phyloP scores from a whole-genome alignment of 768 basidiomycete species.

The Hydnomerulius pinastri region DNA sequence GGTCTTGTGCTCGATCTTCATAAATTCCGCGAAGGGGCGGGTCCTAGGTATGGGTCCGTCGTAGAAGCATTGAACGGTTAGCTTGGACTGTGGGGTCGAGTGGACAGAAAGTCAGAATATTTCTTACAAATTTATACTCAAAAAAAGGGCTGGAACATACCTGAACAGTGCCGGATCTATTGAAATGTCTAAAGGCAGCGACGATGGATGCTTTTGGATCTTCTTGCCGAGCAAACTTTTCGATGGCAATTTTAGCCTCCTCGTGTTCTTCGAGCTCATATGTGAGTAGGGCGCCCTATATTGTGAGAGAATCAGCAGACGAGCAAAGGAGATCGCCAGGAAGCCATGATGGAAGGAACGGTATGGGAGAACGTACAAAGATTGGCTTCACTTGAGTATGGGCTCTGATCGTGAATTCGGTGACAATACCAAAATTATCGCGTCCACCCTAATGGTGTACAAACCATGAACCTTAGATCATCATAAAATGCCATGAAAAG shows the following conservation, averaged over 20 bases:
- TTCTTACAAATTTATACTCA: no score
- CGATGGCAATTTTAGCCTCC: conserved; percentile 5
- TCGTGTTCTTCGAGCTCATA: conserved; percentile 1
- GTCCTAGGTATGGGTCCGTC: conserved; percentile 4
- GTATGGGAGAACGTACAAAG: conserved; percentile 4
- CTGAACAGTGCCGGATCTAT: neutral
- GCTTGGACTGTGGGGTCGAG: neutral
- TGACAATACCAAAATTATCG: conserved; percentile 33
- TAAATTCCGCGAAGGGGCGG: conserved; percentile 1
- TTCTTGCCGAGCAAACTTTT: neutral
- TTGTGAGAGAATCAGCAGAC: neutral
- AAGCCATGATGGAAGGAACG: neutral
- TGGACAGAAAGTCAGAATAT: neutral
- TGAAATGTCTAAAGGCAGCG: conserved; percentile 6
- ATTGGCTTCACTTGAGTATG: conserved; percentile 13
- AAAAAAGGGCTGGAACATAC: conserved; percentile 1
- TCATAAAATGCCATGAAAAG: no score
- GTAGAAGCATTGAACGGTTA: conserved; percentile 10
- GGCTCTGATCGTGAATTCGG: conserved; percentile 22
- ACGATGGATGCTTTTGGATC: conserved; percentile 13
- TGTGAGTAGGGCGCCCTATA: conserved; percentile 7
- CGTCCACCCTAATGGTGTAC: conserved; percentile 17
- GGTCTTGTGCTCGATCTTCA: neutral
- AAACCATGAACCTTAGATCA: neutral
- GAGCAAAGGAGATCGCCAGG: neutral